Evolutionary conservation across 768 basidiomycete species (phyloP).

Genomic region (Macrolepiota dolichaula): DNA sequence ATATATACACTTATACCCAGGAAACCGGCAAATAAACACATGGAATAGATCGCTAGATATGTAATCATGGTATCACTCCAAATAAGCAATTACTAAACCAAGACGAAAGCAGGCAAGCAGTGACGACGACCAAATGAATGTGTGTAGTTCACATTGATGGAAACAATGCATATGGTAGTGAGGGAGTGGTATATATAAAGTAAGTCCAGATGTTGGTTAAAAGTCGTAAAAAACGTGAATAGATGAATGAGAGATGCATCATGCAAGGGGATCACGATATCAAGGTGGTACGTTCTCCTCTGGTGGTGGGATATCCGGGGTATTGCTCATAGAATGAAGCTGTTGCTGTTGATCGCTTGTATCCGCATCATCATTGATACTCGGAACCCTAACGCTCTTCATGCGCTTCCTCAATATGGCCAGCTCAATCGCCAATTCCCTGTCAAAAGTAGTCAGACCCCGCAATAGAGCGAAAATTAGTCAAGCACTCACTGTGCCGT

Average conservation of each 20-base stretch:
- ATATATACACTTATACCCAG: too few species aligned
- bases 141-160: not conserved
- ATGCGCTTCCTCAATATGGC: conserved; percentile 71
- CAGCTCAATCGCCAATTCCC: conserved; percentile 60
- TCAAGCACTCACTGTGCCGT: conserved; percentile 56
- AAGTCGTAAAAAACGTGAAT: not conserved
- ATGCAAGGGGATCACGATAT: not conserved
- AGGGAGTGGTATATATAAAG: not conserved
- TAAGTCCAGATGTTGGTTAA: not conserved
- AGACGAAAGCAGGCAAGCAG: not conserved
- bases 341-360: not conserved
- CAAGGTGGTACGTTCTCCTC: conserved; percentile 3
- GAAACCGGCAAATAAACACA: not conserved
- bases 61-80: not conserved
- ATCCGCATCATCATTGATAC: not conserved
- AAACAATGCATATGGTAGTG: not conserved
- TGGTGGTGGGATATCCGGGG: not conserved
- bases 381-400: conserved; percentile 17
- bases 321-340: not conserved
- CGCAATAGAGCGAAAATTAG: not conserved
- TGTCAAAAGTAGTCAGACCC: conserved; percentile 5
- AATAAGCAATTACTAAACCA: not conserved
- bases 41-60: not conserved
- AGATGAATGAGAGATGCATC: not conserved
- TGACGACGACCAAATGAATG: not conserved